phyloP scores from a whole-genome alignment of 345 rosid genomes.

The Pistacia vera region DNA sequence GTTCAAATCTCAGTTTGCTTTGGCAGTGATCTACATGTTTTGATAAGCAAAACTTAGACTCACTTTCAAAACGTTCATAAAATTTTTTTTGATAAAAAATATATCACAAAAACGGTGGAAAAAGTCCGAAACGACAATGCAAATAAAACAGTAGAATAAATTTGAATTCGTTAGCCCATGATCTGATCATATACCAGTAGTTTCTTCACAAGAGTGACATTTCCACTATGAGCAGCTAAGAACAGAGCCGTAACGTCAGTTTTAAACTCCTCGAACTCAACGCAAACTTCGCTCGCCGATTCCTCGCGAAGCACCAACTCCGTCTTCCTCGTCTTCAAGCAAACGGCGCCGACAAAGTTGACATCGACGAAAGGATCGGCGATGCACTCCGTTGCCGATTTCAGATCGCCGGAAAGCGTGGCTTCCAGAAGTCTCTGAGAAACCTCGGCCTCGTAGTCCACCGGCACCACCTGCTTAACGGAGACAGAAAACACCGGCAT shows the following conservation, averaged over 20 bases:
- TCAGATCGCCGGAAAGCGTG: slow-evolving; percentile 62
- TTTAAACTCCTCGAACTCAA: slow-evolving; percentile 81
- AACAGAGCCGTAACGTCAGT: slow-evolving; percentile 94
- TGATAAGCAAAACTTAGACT: background rate
- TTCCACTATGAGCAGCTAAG: slow-evolving; percentile 83
- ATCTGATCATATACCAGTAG: slow-evolving; percentile 53
- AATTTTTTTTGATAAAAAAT: background rate
- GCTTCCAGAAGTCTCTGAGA: slow-evolving; percentile 91
- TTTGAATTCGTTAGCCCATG: background rate
- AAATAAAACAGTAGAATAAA: slow-evolving; percentile 10
- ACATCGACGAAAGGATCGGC: slow-evolving; percentile 79
- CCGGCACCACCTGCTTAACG: slow-evolving; percentile 88
- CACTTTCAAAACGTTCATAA: background rate
- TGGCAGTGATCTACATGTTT: background rate
- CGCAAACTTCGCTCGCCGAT: slow-evolving; percentile 57
- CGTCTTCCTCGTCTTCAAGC: slow-evolving; percentile 64
- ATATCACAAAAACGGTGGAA: background rate
- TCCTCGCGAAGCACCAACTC: slow-evolving; percentile 72
- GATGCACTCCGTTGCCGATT: slow-evolving; percentile 60
- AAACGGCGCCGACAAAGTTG: slow-evolving; percentile 84
- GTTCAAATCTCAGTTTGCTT: slow-evolving; percentile 1
- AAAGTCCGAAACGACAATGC: background rate
- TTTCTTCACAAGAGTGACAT: slow-evolving; percentile 71
- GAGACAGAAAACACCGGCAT: slow-evolving; percentile 89
- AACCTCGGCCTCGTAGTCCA: slow-evolving; percentile 80